Percentiles rank a stretch among this genome's conserved stretches.
phyloP scores from a whole-genome alignment of 2,329 filamentous ascomycete genomes.

The Hirsutella minnesotensis region DNA sequence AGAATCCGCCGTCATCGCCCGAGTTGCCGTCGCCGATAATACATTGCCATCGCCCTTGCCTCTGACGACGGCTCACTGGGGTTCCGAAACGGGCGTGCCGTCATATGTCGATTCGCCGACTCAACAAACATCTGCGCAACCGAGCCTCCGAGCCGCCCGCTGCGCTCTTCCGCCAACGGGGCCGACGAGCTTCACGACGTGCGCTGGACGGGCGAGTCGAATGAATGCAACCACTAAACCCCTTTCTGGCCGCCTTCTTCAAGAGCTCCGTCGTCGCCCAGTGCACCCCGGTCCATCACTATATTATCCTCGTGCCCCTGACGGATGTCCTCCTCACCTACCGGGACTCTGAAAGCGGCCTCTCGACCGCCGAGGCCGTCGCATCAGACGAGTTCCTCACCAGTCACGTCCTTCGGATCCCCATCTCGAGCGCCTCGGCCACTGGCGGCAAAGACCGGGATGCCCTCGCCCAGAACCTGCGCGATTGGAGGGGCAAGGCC shows the following conservation, averaged over 20 bases:
- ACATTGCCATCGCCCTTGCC: too few relatives aligned
- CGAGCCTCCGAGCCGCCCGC: neutral
- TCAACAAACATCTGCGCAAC: neutral
- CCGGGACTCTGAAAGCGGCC: conserved; percentile 76
- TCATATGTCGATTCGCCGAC: conserved; percentile 2
- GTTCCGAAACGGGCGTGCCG: too few relatives aligned
- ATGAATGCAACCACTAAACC: conserved; percentile 93
- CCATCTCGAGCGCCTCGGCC: conserved; percentile 34
- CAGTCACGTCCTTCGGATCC: conserved; percentile 89
- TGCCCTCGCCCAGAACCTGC: conserved; percentile 54
- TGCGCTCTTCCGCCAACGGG: conserved; percentile 10
- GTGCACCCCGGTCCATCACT: conserved; percentile 83
- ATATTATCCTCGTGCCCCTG: conserved; percentile 86
- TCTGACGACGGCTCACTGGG: too few relatives aligned
- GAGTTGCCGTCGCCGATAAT: too few relatives aligned
- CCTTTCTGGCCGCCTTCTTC: conserved; percentile 97
- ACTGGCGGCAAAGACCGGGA: conserved; percentile 44
- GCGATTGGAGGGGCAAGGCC: conserved; percentile 83
- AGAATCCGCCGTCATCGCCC: too few relatives aligned
- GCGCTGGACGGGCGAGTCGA: conserved; percentile 19
- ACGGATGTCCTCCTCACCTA: conserved; percentile 84
- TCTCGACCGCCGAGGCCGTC: conserved; percentile 66
- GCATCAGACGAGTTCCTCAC: conserved; percentile 88
- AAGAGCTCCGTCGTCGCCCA: conserved; percentile 85
- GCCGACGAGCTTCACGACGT: conserved; percentile 14